Evolutionary conservation across 2,329 filamentous ascomycete genomes (phyloP), one percentile per base, ranked within the genome.

Genomic region (Cladosporium sp.): DNA sequence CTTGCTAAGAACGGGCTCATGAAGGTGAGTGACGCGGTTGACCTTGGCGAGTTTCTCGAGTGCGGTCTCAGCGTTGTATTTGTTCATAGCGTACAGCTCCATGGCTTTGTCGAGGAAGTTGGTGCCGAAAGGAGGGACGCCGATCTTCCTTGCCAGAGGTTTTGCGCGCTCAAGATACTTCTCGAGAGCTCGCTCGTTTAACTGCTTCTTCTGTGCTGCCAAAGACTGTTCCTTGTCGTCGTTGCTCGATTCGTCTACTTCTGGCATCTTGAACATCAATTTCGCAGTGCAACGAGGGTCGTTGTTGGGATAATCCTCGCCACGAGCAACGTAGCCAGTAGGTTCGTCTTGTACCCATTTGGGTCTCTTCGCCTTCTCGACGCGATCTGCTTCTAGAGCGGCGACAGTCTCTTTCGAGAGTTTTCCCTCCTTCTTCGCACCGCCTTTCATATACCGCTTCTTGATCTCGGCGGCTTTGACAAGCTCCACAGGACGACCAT

Each of bases 291-390:
- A 90, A 54, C 86, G 86, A 13, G 89, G 85, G 73, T 96, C 91
- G 67, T 90, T 86, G 69, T 90, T 83, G 1, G 85, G 85, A 75
- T 86, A 82, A 75, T 98, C 94, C 71, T 93, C 91, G 28, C 95
- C 95, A 66, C 95, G 90, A 60, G 85, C 85, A 21, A 96, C 85
- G 75, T 96, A 99, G 7, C 95, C 95, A 3, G 86, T 80, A 0
- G 95, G 95, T 76, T 95, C 92, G 72, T 98, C 95, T 81, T 96
- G 89, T 34, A 98, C 85, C 92, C 93, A 97, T 77, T 93, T 95
- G 0, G 94, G 94, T 23, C 93, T 89, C 69, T 89, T 92, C 64
- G 93, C 92, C 67, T 89, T 88, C 69, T 89, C 88, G 48, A 88
- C 84, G 71, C 91, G 93, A 70, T 97, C 92, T 8, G 90, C 89